Base-by-base conservation (phyloP, 306 rosid genomes). In the Fragaria nilgerrensis region DNA sequence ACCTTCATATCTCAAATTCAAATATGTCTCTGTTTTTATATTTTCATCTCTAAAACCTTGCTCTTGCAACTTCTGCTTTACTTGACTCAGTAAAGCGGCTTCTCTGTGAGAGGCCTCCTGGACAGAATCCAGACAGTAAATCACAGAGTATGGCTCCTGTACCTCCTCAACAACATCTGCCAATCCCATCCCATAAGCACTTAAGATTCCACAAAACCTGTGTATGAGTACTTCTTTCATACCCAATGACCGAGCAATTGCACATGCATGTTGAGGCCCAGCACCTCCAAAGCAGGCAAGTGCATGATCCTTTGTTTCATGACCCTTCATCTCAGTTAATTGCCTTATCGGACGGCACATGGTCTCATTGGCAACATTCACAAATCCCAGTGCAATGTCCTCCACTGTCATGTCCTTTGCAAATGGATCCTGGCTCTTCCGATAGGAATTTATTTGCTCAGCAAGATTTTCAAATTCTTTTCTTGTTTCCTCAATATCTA, bases 271-370 rank as follows among this genome's bases (percentile, higher is more conserved):
- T 80, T 94, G 98, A 41, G 98, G 97, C 47, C 98, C 98, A 68
- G 97, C 97, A 79, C 98, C 98, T 73, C 98, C 98, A 86, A 94
- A 94, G 89, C 97, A 94, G 68, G 95, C 98, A 86, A 94, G 98
- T 65, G 96, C 92, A 73, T 94, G 98, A 84, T 89, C 88, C 85
- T 85, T 94, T 36, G 98, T 94, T 76, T 92, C 98, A 68, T 94
- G 96, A 63, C 97, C 98, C 84, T 92, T 94, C 98, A 94, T 94
- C 88, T 92, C 98, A 47, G 98, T 94, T 83, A 94, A 78, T 73
- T 94, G 97, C 75, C 98, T 84, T 80, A 94, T 92, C 36, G 97
- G 98, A 81, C 97, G 97, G 48, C 97, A 92, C 98, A 94, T 94
- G 41, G 98, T 87, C 84, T 92, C 98, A 84, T 94, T 94, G 71